Base-by-base conservation (phyloP, 768 basidiomycete genomes). In the Boletus reticulatus region DNA sequence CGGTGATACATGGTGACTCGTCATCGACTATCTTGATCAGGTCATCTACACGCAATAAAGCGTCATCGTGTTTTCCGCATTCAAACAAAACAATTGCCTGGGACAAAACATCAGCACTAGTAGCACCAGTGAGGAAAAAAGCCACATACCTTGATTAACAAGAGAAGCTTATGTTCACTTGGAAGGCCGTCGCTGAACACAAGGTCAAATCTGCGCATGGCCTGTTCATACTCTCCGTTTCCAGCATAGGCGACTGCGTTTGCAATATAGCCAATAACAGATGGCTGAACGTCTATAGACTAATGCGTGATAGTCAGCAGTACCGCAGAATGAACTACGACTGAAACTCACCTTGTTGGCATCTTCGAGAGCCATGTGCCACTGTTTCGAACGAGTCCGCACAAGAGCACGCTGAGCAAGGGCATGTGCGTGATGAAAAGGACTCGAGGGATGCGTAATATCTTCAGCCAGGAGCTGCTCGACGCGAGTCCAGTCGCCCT, bases 231-330 rank as follows among this genome's bases (percentile, higher is more conserved):
- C 4, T 48, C 46, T 19, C 38, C 57, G 16, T 48, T 38, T 0
- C 50, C 36, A 11, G 43, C 10, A 0, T 4, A 16, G 1, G 53
- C 50, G 2, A 59, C 37, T 10, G 53, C 51, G 1, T 27, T 20
- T 7, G 61, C 61, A 19, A 62, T 41, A 44, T 62, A 36, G 27
- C 52, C 61, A 4, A 62, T 44, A 1, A 51, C 45, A 0, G 62
- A 59, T 11, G 11, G 39, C 9, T 50, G 50, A n/a, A 44, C 8
- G 3, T 59, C 10, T 12, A 56, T 29, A 11, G 62, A 62, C 61
- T 44, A 11, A 1, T 3, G 7, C 7, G 4, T 29, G 19, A 34
- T 9, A 1, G 39, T 59, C 36, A 59, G 29, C 4, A 27, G 8
- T 3, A 14, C 1, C 29, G 9, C 29, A 29, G 20, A 12, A 4